phyloP scores from a whole-genome alignment of 2,329 filamentous ascomycete genomes.

The Pseudopyrenochaeta lycopersici region DNA sequence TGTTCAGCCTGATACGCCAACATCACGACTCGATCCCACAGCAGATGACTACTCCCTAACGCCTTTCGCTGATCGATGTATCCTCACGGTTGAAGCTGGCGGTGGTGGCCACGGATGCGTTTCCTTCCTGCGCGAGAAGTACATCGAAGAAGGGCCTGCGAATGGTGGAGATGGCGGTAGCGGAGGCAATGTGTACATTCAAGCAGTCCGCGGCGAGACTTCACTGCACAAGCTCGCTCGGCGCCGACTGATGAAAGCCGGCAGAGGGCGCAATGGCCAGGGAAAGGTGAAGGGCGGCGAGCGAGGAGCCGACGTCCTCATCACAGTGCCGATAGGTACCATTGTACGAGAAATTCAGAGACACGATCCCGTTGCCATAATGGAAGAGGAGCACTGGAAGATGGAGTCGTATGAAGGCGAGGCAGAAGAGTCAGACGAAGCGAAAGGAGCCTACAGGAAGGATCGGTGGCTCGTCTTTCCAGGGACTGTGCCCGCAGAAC shows the following conservation, averaged over 20 bases:
- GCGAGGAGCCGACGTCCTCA: conserved; percentile 84
- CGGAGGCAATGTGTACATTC: conserved; percentile 93
- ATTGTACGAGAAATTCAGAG: conserved; percentile 84
- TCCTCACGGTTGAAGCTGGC: conserved; percentile 79
- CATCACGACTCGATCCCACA: conserved; percentile 71
- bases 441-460: conserved; percentile 55
- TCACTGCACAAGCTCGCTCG: conserved; percentile 91
- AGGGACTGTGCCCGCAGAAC: conserved; percentile 77
- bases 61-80: conserved; percentile 87
- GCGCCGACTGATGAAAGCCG: conserved; percentile 76
- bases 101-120: conserved; percentile 90
- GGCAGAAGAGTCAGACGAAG: conserved; percentile 38
- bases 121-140: conserved; percentile 92
- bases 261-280: conserved; percentile 78
- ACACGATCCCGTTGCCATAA: conserved; percentile 78
- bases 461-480: conserved; percentile 90
- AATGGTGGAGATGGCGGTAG: conserved; percentile 95
- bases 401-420: conserved; percentile 31
- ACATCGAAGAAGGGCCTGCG: conserved; percentile 84
- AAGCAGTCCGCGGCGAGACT: conserved; percentile 89
- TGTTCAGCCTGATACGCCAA: conserved; percentile 18
- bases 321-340: conserved; percentile 92
- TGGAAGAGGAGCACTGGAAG: conserved; percentile 56
- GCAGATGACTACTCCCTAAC: conserved; percentile 85
- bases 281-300: conserved; percentile 78